These are phyloP conservation scores for Pezicula neosporulosa DNA, from an alignment of 2,329 filamentous ascomycete genomes.

Conservation along the genomic window DNA sequence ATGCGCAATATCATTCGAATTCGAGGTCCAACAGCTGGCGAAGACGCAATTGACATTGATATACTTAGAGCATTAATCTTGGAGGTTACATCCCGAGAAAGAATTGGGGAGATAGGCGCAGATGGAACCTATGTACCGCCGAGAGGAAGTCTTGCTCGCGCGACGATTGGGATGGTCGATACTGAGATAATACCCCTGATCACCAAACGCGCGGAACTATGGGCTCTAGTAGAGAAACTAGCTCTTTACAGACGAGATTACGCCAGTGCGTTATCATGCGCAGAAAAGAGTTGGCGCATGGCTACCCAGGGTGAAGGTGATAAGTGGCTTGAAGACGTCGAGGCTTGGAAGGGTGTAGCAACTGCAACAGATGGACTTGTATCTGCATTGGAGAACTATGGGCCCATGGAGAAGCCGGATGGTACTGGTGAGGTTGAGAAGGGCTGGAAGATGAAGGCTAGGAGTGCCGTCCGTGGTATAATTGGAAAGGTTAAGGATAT, in stretches of 20 bases:
- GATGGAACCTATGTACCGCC: slow-evolving; percentile 37
- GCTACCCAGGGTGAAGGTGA: slow-evolving; percentile 45
- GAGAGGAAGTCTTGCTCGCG: slow-evolving; percentile 56
- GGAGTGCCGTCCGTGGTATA: slow-evolving; percentile 79
- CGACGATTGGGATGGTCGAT: slow-evolving; percentile 72
- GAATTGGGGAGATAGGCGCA: slow-evolving; percentile 11
- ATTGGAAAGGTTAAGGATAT: slow-evolving; percentile 75
- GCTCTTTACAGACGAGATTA: slow-evolving; percentile 72
- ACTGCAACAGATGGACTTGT: slow-evolving; percentile 75
- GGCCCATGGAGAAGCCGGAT: slow-evolving; percentile 53
- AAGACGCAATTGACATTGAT: slow-evolving; percentile 73
- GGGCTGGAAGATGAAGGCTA: slow-evolving; percentile 85
- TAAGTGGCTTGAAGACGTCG: slow-evolving; percentile 36
- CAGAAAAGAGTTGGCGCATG: slow-evolving; percentile 87
- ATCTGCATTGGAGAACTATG: slow-evolving; percentile 78
- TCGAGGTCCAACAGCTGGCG: slow-evolving; percentile 60
- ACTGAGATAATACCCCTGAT: slow-evolving; percentile 76
- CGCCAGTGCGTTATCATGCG: slow-evolving; percentile 70
- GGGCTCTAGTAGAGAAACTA: slow-evolving; percentile 69
- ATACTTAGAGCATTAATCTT: slow-evolving; percentile 70
- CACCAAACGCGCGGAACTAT: slow-evolving; percentile 73
- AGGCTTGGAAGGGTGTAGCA: slow-evolving; percentile 54
- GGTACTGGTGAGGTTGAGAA: slow-evolving; percentile 64
- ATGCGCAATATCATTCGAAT: slow-evolving; percentile 74
- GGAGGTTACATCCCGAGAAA: slow-evolving; percentile 55